A percentile compares a stretch with the other conserved stretches of the same genome.
phyloP scores from a whole-genome alignment of 1,284 basidiomycete species.

The Hypsizygus ulmarius region DNA sequence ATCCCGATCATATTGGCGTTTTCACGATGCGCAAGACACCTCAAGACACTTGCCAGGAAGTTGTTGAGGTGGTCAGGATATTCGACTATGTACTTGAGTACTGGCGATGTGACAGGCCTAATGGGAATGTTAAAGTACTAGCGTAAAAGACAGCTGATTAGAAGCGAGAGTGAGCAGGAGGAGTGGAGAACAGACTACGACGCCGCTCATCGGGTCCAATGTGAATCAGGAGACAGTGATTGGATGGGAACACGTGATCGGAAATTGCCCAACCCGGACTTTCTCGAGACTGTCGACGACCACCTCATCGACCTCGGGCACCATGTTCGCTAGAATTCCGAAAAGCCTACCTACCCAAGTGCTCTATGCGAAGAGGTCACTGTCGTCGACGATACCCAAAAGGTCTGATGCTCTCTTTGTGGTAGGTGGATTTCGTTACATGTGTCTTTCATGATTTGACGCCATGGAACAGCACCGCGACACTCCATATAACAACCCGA shows the following conservation, averaged over 20 bases:
- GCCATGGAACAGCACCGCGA: slow-evolving; percentile 77
- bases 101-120: no score
- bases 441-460: slow-evolving; percentile 13
- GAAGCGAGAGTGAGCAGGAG: neutral
- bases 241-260: slow-evolving; percentile 19
- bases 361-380: slow-evolving; percentile 33
- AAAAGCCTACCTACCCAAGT: slow-evolving; percentile 28
- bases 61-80: no score
- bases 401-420: slow-evolving; percentile 62
- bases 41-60: no score
- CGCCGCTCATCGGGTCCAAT: neutral
- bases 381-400: slow-evolving; percentile 44
- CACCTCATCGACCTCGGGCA: slow-evolving; percentile 9
- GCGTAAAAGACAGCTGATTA: no score
- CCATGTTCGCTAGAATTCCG: slow-evolving; percentile 34
- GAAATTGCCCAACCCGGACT: slow-evolving; percentile 15
- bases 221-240: slow-evolving; percentile 11
- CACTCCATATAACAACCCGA: slow-evolving; percentile 89
- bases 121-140: no score
- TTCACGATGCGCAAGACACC: no score
- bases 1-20: no score
- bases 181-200: neutral
- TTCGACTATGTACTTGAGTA: no score
- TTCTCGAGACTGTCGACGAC: slow-evolving; percentile 20
- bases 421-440: slow-evolving; percentile 35